Conservation (phyloP, 345 rosid species). For the Murraya paniculata region DNA sequence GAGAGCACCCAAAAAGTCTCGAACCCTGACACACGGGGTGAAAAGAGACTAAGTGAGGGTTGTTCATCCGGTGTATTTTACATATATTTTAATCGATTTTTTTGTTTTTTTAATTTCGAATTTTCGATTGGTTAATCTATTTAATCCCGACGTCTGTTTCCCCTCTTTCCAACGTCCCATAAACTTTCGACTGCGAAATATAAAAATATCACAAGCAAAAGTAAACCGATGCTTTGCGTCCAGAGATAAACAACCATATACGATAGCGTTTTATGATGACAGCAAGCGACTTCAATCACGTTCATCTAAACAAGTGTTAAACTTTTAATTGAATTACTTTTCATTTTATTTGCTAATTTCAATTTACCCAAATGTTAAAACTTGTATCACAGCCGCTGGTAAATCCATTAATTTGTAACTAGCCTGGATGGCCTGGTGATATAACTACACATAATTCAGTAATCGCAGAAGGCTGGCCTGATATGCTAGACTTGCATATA, state of each 20-base stretch:
- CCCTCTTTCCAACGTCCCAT: not conserved
- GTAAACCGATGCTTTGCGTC: not conserved
- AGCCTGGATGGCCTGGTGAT: not conserved
- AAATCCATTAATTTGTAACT: not conserved
- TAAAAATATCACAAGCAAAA: not conserved
- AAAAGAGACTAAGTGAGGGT: no score
- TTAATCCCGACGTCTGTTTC: no score
- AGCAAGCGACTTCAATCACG: not conserved
- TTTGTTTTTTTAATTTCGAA: no score
- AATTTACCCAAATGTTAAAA: not conserved
- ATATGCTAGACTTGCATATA: not conserved
- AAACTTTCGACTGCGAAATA: not conserved
- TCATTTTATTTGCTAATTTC: not conserved
- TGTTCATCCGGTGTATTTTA: no score
- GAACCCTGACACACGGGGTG: no score
- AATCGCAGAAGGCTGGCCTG: not conserved
- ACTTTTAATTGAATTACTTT: not conserved
- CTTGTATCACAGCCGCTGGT: not conserved
- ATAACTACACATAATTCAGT: not conserved
- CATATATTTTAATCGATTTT: no score
- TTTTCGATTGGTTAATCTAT: no score
- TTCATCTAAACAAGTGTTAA: not conserved
- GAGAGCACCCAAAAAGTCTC: no score
- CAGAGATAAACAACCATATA: not conserved
- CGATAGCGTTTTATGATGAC: not conserved